phyloP scores from a whole-genome alignment of 2,329 filamentous ascomycete genomes.

The Diaporthe amygdali region DNA sequence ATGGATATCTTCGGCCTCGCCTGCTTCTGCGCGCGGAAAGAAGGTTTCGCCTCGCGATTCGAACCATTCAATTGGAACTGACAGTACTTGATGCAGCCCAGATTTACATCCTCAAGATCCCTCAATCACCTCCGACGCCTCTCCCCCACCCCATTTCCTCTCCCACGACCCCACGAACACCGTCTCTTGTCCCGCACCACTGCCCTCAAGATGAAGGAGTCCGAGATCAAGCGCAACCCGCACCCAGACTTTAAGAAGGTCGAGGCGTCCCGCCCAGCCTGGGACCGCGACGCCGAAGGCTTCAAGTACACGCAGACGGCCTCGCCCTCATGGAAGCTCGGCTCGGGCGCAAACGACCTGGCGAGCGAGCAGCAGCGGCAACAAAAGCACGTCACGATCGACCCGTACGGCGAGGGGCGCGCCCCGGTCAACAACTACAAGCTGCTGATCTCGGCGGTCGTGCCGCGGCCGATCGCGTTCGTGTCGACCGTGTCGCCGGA shows the following conservation, averaged over 20 bases:
- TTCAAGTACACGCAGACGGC: conserved; percentile 68
- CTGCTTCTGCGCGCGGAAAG: not conserved
- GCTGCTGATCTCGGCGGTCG: conserved; percentile 81
- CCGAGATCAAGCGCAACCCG: conserved; percentile 63
- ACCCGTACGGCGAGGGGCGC: conserved; percentile 77
- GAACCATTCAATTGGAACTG: not conserved
- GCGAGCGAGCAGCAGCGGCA: conserved; percentile 30
- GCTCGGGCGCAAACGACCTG: conserved; percentile 66
- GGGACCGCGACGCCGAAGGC: conserved; percentile 46
- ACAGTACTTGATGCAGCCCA: not conserved
- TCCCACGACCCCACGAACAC: not conserved
- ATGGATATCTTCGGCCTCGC: conserved; percentile 6
- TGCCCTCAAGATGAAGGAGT: conserved; percentile 35
- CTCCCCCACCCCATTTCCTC: not conserved
- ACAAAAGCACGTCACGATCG: conserved; percentile 74
- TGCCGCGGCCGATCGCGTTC: conserved; percentile 81
- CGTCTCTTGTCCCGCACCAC: not conserved
- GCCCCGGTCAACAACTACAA: conserved; percentile 83
- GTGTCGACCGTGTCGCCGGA: conserved; percentile 62
- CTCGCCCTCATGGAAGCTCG: conserved; percentile 69
- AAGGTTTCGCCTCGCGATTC: not conserved
- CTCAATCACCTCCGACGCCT: not conserved
- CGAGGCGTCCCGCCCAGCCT: conserved; percentile 69
- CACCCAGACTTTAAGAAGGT: conserved; percentile 78
- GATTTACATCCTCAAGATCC: not conserved